Evolutionary conservation across 83 land plant genomes (phyloP).

Genomic region (Picea abies): DNA sequence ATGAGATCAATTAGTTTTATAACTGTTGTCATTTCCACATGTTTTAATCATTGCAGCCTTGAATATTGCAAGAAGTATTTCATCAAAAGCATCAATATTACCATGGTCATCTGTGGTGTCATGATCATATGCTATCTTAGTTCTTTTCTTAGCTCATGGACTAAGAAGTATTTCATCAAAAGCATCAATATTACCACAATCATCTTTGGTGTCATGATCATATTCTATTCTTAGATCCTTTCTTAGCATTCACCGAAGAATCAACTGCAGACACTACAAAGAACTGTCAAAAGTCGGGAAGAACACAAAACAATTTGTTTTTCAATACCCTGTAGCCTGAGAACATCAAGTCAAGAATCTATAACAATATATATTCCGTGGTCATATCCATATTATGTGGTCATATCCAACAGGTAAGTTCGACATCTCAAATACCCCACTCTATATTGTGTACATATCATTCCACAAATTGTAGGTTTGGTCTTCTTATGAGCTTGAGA

Average conservation of each 20-base stretch:
- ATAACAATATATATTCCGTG: too few relatives aligned
- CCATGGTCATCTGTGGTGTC: slow-evolving; percentile 39
- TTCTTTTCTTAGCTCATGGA: slow-evolving; percentile 68
- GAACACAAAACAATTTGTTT: too few relatives aligned
- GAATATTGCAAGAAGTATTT: slow-evolving; percentile 79
- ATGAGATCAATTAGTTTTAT: slow-evolving; percentile 25
- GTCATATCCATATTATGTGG: too few relatives aligned
- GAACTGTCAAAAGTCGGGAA: too few relatives aligned
- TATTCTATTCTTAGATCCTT: slow-evolving; percentile 71
- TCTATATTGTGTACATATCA: too few relatives aligned
- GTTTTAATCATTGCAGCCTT: slow-evolving; percentile 54
- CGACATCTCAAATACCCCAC: too few relatives aligned
- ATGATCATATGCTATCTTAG: slow-evolving; percentile 63
- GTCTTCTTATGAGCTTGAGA: too few relatives aligned
- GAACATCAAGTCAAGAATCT: too few relatives aligned
- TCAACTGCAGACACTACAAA: too few relatives aligned
- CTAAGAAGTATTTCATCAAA: slow-evolving; percentile 74
- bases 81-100: slow-evolving; percentile 61
- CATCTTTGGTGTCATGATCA: slow-evolving; percentile 44
- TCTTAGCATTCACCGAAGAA: neutral
- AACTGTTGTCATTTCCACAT: slow-evolving; percentile 21
- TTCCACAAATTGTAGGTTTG: too few relatives aligned
- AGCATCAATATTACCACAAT: slow-evolving; percentile 43
- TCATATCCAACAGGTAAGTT: too few relatives aligned
- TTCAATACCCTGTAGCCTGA: too few relatives aligned